Evolutionary conservation across 2,329 filamentous ascomycete genomes (phyloP).

Genomic region (Chaetomiaceae sp.): DNA sequence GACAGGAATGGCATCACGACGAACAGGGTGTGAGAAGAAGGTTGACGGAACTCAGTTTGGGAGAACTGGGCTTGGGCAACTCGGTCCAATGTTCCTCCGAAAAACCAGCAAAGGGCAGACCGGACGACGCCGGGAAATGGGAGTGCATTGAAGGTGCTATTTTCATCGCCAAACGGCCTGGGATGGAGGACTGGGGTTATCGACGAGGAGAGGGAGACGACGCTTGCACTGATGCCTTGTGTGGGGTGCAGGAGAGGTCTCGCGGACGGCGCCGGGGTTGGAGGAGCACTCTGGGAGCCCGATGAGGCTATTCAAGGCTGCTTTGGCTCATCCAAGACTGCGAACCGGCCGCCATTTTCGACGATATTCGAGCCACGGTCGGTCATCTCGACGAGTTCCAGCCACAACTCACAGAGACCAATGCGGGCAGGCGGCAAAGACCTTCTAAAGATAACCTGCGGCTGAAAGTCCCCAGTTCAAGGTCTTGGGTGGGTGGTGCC

Average conservation of each 20-base stretch:
- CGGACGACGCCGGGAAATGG: not conserved
- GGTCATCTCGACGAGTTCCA: conserved; percentile 5
- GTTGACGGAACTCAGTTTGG: too few relatives aligned
- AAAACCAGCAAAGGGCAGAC: not conserved
- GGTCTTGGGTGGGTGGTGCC: conserved; percentile 1
- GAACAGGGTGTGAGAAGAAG: not conserved
- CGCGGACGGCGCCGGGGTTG: not conserved
- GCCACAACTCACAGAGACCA: conserved; percentile 9
- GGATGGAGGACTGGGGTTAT: not conserved
- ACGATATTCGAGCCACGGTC: conserved; percentile 10
- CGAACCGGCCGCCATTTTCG: not conserved
- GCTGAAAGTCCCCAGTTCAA: conserved; percentile 18
- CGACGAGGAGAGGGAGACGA: not conserved
- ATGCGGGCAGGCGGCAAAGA: conserved; percentile 18
- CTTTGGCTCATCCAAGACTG: not conserved
- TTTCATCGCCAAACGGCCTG: not conserved
- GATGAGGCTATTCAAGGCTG: conserved; percentile 4
- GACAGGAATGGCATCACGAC: not conserved
- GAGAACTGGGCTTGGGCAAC: not conserved
- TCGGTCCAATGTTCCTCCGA: conserved; percentile 4
- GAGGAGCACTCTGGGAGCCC: not conserved
- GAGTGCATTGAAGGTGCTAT: not conserved
- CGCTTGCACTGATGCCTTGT: not conserved
- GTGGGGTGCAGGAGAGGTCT: not conserved
- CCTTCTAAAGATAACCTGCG: conserved; percentile 25